A percentile compares a stretch with the other conserved stretches of the same genome.
phyloP scores from a whole-genome alignment of 2,329 filamentous ascomycete species.

The Aspergillus costaricaensis region DNA sequence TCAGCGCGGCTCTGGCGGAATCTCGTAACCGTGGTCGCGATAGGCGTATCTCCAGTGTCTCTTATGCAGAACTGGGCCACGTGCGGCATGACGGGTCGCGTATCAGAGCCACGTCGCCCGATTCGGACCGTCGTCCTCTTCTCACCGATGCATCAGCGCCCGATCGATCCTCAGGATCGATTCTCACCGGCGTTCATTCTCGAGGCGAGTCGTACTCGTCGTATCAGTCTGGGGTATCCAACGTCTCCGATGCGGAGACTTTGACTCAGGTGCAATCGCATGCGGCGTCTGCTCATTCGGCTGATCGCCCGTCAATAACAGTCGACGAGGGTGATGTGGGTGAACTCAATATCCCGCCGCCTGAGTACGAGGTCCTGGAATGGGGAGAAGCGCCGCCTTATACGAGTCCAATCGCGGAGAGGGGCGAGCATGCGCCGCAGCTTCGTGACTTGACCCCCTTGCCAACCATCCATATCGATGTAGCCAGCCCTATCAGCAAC shows the following conservation, averaged over 20 bases:
- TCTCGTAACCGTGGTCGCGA: slow-evolving; percentile 48
- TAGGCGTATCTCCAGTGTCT: slow-evolving; percentile 50
- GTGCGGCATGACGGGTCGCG: slow-evolving; percentile 53
- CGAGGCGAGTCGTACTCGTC: slow-evolving; percentile 41
- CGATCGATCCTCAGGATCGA: slow-evolving; percentile 31
- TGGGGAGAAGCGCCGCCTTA: slow-evolving; percentile 50
- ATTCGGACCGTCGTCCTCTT: slow-evolving; percentile 51
- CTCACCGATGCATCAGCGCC: slow-evolving; percentile 39
- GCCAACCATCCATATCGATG: slow-evolving; percentile 37
- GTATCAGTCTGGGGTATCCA: slow-evolving; percentile 34
- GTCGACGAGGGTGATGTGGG: slow-evolving; percentile 41
- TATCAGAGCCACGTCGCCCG: slow-evolving; percentile 49
- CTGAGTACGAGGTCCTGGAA: slow-evolving; percentile 45
- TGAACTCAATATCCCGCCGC: slow-evolving; percentile 41
- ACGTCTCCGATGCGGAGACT: slow-evolving; percentile 31
- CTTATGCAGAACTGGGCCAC: slow-evolving; percentile 50
- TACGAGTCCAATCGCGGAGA: slow-evolving; percentile 28
- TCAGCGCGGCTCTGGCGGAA: slow-evolving; percentile 43
- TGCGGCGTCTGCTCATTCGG: slow-evolving; percentile 27
- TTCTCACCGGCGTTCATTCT: slow-evolving; percentile 29
- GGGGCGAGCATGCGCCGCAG: slow-evolving; percentile 17
- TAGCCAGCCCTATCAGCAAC: slow-evolving; percentile 29
- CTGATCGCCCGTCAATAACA: slow-evolving; percentile 21
- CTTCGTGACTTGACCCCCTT: slow-evolving; percentile 26
- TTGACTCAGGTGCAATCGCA: slow-evolving; percentile 32